Base-by-base conservation (phyloP, 2,329 filamentous ascomycete species). In the Penicillium griseofulvum region DNA sequence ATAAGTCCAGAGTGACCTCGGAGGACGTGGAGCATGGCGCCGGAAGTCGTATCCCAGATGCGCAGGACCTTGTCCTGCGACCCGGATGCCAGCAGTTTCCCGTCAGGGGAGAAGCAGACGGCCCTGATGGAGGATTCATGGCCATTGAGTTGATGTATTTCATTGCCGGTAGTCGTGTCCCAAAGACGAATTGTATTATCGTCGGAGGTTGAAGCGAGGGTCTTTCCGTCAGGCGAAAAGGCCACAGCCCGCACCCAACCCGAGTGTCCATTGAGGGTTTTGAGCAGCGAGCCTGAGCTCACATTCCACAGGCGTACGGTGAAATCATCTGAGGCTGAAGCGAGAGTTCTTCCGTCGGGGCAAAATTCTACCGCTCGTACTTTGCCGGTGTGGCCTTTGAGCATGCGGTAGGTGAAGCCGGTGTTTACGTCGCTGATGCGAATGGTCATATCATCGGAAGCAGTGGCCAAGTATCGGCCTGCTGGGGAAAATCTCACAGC, bases 391-490 rank as follows among this genome's bases (percentile, higher is more conserved):
- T 55, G 52, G 24, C 52, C 52, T 33, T 55, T 41, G 12, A 55
- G 41, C 17, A 28, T 55, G 46, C 52, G 52, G 22, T 55, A 55
- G 28, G 52, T 55, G 28, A 55, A 55, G 9, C 52, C 52, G n/a
- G 47, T 55, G 19, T 51, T 55, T 28, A 49, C 52, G 19, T 55
- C 52, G 26, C 52, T 55, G 33, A 55, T 55, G 22, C 52, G 52
- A 45, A 55, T 49, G 16, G 47, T 45, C 47, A 51, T 55, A 45
- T 55, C 52, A 33, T 55, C 52, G 24, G 52, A 55, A 16, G 52
- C 52, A 19, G 52, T 55, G 28, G 52, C 52, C 10, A 55, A 28
- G 10, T 51, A 49, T 26, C 52, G 52, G 12, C 52, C 52, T 11
- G 17, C 34, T 7, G 52, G 52, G n/a, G 52, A 55, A 37, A 55